Percentiles rank a stretch among this genome's conserved stretches.
Conservation (phyloP, 768 basidiomycete genomes). For the Psilocybe cyanescens region DNA sequence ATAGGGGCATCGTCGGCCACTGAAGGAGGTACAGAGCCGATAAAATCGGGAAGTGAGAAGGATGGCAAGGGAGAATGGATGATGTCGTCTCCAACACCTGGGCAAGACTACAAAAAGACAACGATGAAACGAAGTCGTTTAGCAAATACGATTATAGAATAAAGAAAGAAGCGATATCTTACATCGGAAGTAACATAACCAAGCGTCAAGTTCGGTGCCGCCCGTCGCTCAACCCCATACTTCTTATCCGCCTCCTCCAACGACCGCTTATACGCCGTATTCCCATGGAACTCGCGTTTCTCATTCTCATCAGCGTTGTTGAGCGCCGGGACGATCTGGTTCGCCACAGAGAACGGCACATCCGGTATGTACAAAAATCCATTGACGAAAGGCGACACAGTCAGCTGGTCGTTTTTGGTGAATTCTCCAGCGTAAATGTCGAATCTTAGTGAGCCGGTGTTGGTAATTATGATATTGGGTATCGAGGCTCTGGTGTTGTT, state of each 20-base stretch:
- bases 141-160: neutral
- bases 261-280: constrained; percentile 56
- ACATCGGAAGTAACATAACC: constrained; percentile 81
- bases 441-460: constrained; percentile 69
- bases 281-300: constrained; percentile 44
- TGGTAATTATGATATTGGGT: constrained; percentile 67
- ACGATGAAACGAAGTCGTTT: neutral
- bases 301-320: constrained; percentile 50
- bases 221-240: constrained; percentile 40
- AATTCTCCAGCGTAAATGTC: constrained; percentile 72
- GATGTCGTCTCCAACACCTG: constrained; percentile 77
- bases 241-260: constrained; percentile 56
- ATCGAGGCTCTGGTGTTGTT: constrained; percentile 66
- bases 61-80: constrained; percentile 64
- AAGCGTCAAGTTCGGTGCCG: constrained; percentile 56
- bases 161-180: constrained; percentile 23
- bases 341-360: constrained; percentile 54
- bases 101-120: constrained; percentile 52
- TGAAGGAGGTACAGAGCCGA: constrained; percentile 57
- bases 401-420: constrained; percentile 81
- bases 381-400: constrained; percentile 71
- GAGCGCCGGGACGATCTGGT: constrained; percentile 53
- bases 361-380: constrained; percentile 64
- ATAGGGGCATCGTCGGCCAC: constrained; percentile 53
- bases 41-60: constrained; percentile 57